These are phyloP conservation scores for Suillus decipiens DNA, from an alignment of 768 basidiomycete species.

Conservation along the genomic window DNA sequence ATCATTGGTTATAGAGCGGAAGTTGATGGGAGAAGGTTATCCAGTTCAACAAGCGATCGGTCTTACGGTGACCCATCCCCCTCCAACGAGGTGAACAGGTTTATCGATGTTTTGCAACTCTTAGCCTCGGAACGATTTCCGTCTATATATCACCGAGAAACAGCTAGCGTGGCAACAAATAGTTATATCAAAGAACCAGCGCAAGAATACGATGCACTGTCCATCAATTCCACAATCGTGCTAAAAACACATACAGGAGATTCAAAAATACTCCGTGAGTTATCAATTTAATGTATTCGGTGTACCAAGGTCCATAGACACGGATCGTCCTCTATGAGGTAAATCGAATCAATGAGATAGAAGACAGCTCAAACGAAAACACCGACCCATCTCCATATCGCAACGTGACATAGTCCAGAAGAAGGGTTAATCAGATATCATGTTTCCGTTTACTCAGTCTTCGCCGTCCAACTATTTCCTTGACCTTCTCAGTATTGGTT, in stretches of 20 bases:
- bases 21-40: conserved; percentile 29
- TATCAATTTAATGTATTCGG: conserved; percentile 14
- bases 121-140: no score
- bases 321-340: conserved; percentile 16
- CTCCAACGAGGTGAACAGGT: no score
- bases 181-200: background rate
- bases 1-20: conserved; percentile 19
- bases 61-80: no score
- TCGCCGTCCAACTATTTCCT: conserved; percentile 31
- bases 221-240: background rate
- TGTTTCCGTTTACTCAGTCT: conserved; percentile 36
- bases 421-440: conserved; percentile 21
- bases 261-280: conserved; percentile 3
- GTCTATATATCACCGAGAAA: no score
- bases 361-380: conserved; percentile 24
- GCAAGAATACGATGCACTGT: background rate
- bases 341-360: conserved; percentile 17
- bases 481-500: conserved; percentile 21
- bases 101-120: no score
- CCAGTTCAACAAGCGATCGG: no score
- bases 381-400: conserved; percentile 23
- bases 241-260: conserved; percentile 3
- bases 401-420: conserved; percentile 10
- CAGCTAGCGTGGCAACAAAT: background rate
- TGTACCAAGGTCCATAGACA: conserved; percentile 2